Evolutionary conservation across 495 filamentous ascomycete species (phyloP), one percentile per base, ranked within the genome.

Genomic region (Daldinia grandis): DNA sequence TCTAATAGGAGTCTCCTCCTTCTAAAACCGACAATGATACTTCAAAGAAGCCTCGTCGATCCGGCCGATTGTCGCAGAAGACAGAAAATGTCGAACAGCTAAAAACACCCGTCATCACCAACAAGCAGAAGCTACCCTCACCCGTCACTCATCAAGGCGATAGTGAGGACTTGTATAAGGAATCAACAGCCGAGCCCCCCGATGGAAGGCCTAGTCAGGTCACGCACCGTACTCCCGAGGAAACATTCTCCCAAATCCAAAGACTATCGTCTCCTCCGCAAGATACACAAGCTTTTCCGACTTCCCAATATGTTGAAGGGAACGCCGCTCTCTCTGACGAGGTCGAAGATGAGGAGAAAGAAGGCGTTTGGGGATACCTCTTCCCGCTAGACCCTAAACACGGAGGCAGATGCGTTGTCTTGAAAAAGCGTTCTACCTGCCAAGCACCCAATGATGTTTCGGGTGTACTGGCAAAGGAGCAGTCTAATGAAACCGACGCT

Each of bases 311-410:
- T 76, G 79, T 92, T 25, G 88, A 92, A 58, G 90, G 92, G 2
- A 88, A 92, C 5, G 83, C 87, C n/a, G 86, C 88, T 35, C 86
- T 93, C 24, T 90, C 91, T 7, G 89, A 93, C 56, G 92, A 94
- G 42, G 93, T 96, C 0, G 87, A 92, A 54, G 93, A 98, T 76
- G 92, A 93, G 74, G 90, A 92, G 71, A 92, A 88, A 19, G 93
- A 97, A 74, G 93, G 93, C 8, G 93, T 98, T 1, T 99, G 95
- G 96, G 95, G 95, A 12, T 99, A 99, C 70, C 82, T 99, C 5
- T 86, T 97, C 62, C 93, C 95, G 15, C 77, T 97, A 21, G 88
- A 94, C 76, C 84, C 87, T 30, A 84, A 85, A 38, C 86, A 89
- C 55, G 89, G 87, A 15, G 86, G 90, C n/a, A 81, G 78, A 12